Base-by-base conservation (phyloP, 2,329 filamentous ascomycete genomes). In the Botrytis fabae region DNA sequence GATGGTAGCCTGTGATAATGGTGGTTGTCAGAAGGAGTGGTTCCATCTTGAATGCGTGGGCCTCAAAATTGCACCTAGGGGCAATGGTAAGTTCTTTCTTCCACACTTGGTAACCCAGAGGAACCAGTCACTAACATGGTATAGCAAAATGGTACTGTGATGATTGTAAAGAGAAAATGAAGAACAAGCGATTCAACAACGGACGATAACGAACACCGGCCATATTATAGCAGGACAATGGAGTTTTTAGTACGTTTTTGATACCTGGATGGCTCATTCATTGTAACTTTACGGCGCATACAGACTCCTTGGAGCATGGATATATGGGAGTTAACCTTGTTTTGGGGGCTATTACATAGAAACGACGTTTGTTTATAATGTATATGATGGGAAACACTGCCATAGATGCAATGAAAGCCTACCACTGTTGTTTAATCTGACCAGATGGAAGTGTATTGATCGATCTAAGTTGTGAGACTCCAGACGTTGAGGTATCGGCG, bases 21-120 rank as follows among this genome's bases (percentile, higher is more conserved):
- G 91, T 74, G 88, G 89, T 66, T 95, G 93, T 82, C 87, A 89
- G 76, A 87, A 89, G 75, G 92, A 95, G 82, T 95, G 93, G 93
- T 95, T 95, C 84, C 93, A 95, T 85, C 83, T 96, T 68, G 91
- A 91, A 68, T 96, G 93, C 81, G 93, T 94, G 44, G 93, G 93
- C 40, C 82, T 96, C 78, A 92, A 91, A 78, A 92, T 92, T 74
- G 92, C 93, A 70, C 93, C 93, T n/a, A 90, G 88, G 73, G 89
- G 90, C 51, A 81, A 81, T 78, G 77, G 80, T 81, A 78, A 73
- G 78, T 77, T 74, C 20, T 57, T 28, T 18, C 51, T 35, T 35
- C 16, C 40, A 38, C 57, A 32, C 61, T 38, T 42, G 10, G 9
- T 35, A 14, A 18, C 54, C 8, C 32, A 20, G 57, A 60, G 20